These are phyloP conservation scores for Sporothrix euskadiensis DNA, from an alignment of 2,329 filamentous ascomycete genomes.

Conservation along the genomic window DNA sequence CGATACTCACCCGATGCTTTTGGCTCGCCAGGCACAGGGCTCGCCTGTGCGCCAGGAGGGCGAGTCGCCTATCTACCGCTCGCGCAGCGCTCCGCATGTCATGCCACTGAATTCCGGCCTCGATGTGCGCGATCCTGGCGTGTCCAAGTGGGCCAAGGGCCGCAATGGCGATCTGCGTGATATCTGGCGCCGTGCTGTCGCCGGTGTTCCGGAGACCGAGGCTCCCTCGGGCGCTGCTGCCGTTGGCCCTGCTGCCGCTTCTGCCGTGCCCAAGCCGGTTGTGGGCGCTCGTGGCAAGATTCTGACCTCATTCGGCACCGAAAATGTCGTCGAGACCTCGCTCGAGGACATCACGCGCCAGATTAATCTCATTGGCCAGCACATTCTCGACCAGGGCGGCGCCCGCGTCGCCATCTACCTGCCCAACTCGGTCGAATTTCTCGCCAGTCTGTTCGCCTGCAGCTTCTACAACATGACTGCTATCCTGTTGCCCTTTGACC, in stretches of 20 bases:
- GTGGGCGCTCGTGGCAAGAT: slow-evolving; percentile 59
- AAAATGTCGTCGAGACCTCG: slow-evolving; percentile 71
- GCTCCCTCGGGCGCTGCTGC: slow-evolving; percentile 41
- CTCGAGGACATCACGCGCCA: slow-evolving; percentile 75
- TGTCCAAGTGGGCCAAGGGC: slow-evolving; percentile 79
- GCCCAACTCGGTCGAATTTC: slow-evolving; percentile 87
- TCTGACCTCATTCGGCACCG: slow-evolving; percentile 74
- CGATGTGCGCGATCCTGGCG: slow-evolving; percentile 76
- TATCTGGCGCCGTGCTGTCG: slow-evolving; percentile 75
- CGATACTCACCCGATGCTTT: slow-evolving; percentile 87
- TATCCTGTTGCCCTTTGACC: slow-evolving; percentile 82
- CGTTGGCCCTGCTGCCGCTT: background rate
- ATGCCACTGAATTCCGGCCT: slow-evolving; percentile 76
- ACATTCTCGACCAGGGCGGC: slow-evolving; percentile 69
- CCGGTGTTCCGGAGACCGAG: slow-evolving; percentile 63
- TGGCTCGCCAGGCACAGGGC: slow-evolving; percentile 78
- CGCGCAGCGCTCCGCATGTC: slow-evolving; percentile 81
- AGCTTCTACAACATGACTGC: slow-evolving; percentile 85
- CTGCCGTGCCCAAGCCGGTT: background rate
- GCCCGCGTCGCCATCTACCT: slow-evolving; percentile 85
- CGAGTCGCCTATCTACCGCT: slow-evolving; percentile 83
- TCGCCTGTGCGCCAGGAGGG: slow-evolving; percentile 78
- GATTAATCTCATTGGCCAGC: slow-evolving; percentile 82
- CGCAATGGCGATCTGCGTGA: slow-evolving; percentile 88
- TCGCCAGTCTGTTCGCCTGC: slow-evolving; percentile 80